Conservation (phyloP, 2,329 filamentous ascomycete genomes). For the Hymenotorrendiella dingleyae region DNA sequence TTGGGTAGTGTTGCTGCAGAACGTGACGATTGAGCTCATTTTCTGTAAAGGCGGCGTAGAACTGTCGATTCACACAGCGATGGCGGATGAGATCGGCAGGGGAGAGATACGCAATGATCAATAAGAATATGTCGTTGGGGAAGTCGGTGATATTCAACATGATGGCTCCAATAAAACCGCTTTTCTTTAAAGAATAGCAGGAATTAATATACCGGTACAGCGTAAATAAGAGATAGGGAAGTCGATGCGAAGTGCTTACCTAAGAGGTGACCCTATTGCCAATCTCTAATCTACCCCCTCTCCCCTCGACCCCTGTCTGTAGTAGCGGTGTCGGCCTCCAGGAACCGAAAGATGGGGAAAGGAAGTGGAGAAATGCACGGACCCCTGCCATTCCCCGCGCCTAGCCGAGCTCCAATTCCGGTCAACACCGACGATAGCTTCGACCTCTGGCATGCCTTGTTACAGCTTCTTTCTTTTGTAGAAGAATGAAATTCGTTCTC, state of each 20-base stretch:
- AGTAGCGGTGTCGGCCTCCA: too few species aligned
- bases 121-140: conserved; percentile 53
- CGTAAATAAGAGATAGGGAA: too few species aligned
- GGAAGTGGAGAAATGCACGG: too few species aligned
- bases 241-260: too few species aligned
- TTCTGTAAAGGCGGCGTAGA: conserved; percentile 45
- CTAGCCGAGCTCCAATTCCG: neutral
- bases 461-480: neutral
- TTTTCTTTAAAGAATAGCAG: too few species aligned
- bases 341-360: too few species aligned
- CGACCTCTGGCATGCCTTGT: neutral
- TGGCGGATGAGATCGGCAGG: conserved; percentile 45
- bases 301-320: too few species aligned
- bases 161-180: too few species aligned
- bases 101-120: conserved; percentile 44
- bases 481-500: neutral
- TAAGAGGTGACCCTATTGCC: too few species aligned
- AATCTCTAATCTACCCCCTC: too few species aligned
- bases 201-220: too few species aligned
- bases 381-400: neutral
- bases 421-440: too few species aligned
- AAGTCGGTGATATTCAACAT: conserved; percentile 38
- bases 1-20: conserved; percentile 46
- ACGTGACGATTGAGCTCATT: conserved; percentile 41
- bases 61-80: conserved; percentile 45